Evolutionary conservation across 441 rosid genomes (phyloP).

Genomic region (Adansonia madagascariensis): DNA sequence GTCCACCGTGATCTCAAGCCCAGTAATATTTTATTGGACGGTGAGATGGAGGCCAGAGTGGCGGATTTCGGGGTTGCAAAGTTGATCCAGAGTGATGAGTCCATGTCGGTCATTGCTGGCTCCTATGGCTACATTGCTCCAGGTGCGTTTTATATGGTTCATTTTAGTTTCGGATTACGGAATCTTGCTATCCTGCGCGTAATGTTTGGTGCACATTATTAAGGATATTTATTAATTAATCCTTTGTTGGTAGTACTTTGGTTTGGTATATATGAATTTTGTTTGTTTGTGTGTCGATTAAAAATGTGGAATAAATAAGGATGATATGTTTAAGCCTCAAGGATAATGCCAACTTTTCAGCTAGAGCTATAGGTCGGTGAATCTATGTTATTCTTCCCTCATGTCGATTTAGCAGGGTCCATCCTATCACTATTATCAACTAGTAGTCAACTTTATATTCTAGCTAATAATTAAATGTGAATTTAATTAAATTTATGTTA

Average conservation of each 20-base stretch:
- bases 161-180: slow-evolving; percentile 13
- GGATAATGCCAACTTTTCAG: slow-evolving; percentile 10
- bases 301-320: background rate
- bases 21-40: slow-evolving; percentile 80
- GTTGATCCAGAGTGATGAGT: slow-evolving; percentile 76
- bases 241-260: background rate
- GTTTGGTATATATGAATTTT: background rate
- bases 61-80: slow-evolving; percentile 98
- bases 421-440: background rate
- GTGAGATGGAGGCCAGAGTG: slow-evolving; percentile 92
- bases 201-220: background rate
- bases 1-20: slow-evolving; percentile 95
- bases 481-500: too few species aligned
- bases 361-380: slow-evolving; percentile 9
- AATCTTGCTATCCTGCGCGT: background rate
- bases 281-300: slow-evolving; percentile 13
- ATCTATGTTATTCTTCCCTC: background rate
- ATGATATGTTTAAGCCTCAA: background rate
- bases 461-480: too few species aligned
- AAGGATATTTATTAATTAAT: background rate
- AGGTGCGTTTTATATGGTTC: slow-evolving; percentile 45
- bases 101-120: slow-evolving; percentile 97
- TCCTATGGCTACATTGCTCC: slow-evolving; percentile 99
- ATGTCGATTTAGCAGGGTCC: background rate
- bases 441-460: background rate